These are phyloP conservation scores for Skeletonema marinoi DNA, from an alignment of 108 stramenopile genomes.

Conservation along the genomic window DNA sequence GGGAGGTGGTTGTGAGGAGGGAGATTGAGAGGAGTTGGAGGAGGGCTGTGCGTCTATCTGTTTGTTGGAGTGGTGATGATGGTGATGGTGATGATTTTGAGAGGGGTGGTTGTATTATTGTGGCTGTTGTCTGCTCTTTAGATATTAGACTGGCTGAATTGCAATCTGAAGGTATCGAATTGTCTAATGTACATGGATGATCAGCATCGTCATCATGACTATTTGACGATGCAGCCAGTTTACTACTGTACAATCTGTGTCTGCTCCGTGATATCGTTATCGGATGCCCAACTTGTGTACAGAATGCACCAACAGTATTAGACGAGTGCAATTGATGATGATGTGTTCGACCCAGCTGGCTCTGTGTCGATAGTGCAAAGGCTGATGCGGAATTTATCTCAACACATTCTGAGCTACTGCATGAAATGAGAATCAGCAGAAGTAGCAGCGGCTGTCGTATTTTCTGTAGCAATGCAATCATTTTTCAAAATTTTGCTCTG, in stretches of 20 bases:
- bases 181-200: background rate
- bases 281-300: background rate
- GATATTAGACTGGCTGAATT: background rate
- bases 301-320: background rate
- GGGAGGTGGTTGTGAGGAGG: background rate
- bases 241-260: background rate
- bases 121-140: background rate
- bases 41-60: conserved; percentile 8
- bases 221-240: background rate
- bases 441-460: too few relatives aligned
- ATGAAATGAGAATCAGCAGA: too few relatives aligned
- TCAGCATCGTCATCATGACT: background rate
- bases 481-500: too few relatives aligned
- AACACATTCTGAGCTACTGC: too few relatives aligned
- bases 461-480: too few relatives aligned
- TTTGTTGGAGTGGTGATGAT: background rate
- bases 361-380: too few relatives aligned
- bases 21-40: conserved; percentile 10
- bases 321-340: background rate
- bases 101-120: too few relatives aligned
- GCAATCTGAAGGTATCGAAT: background rate
- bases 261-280: background rate
- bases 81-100: too few relatives aligned
- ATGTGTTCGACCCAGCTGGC: background rate
- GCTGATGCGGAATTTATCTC: too few relatives aligned